Evolutionary conservation across 2,329 filamentous ascomycete genomes (phyloP).

Genomic region (Calonectria ilicicola): DNA sequence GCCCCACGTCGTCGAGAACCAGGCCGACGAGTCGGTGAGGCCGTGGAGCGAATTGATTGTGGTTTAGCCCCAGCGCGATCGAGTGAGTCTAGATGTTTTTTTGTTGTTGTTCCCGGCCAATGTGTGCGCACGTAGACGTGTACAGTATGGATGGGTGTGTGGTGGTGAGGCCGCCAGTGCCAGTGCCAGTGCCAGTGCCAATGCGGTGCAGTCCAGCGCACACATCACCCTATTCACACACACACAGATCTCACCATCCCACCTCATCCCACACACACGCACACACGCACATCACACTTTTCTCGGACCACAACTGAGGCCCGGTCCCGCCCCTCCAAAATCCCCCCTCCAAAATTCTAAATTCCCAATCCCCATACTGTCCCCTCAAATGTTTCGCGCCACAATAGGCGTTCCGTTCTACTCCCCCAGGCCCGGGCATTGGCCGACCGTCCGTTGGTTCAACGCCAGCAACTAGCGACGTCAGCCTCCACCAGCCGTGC

Average conservation of each 20-base stretch:
- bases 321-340: not conserved
- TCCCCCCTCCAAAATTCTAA: not conserved
- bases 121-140: too few relatives aligned
- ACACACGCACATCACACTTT: not conserved
- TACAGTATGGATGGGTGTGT: too few relatives aligned
- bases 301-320: not conserved
- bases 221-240: too few relatives aligned
- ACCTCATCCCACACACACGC: not conserved
- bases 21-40: not conserved
- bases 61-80: not conserved
- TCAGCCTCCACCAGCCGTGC: slow-evolving; percentile 15
- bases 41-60: not conserved
- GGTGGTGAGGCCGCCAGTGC: too few relatives aligned
- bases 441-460: not conserved
- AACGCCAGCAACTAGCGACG: not conserved
- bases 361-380: not conserved
- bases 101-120: too few relatives aligned
- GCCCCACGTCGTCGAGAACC: slow-evolving; percentile 1
- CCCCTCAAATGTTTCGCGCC: slow-evolving; percentile 10
- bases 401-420: slow-evolving; percentile 5
- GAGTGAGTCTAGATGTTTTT: not conserved
- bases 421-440: not conserved
- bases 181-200: too few relatives aligned
- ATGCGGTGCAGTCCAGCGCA: too few relatives aligned
- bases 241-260: not conserved